Evolutionary conservation across 2,329 filamentous ascomycete genomes (phyloP), one percentile per base, ranked within the genome.

Genomic region (Beauveria australis): DNA sequence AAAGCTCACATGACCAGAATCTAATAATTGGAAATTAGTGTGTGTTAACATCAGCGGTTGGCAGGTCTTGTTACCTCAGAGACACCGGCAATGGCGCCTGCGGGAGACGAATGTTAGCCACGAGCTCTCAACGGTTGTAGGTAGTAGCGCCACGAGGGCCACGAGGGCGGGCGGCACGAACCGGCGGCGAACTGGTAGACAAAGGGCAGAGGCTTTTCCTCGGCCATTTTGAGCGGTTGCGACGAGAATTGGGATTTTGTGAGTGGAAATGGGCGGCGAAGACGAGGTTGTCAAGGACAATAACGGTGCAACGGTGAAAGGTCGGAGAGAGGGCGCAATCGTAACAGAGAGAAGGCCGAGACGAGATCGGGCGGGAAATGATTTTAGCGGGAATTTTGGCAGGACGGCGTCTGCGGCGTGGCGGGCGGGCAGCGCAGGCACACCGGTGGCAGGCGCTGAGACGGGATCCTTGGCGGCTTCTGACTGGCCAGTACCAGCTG

Each of bases 101-200:
- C 43, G 67, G 48, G 49, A 43, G 60, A 52, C 33, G 53, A 28
- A 59, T n/a, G 46, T 63, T 52, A 63, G 47, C 63, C 16, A 70
- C 41, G 14, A 16, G 44, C 14, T 51, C 30, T 43, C 46, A n/a
- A 48, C 33, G 22, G 51, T 40, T 28, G 28, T 37, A 28, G 47
- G 16, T 28, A 8, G 26, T 33, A n/a, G 59, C 10, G 33, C 12
- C 43, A 49, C 44, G 44, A 46, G 59, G 28, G 49, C 49, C 6
- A 41, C 47, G 46, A 52, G 5, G 19, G n/a, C 28, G 40, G 28
- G 49, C 52, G 61, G 52, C 52, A 79, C 84, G 72, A 73, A 87
- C 92, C 92, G 72, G 93, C 92, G 74, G 87, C 89, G 81, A 97
- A 96, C 80, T 96, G 92, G 86, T 97, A 97, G 68, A 86, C 76